phyloP scores from a whole-genome alignment of 371 early-diverging fungal genomes.

The Hamiltosporidium tvaerminnensis region DNA sequence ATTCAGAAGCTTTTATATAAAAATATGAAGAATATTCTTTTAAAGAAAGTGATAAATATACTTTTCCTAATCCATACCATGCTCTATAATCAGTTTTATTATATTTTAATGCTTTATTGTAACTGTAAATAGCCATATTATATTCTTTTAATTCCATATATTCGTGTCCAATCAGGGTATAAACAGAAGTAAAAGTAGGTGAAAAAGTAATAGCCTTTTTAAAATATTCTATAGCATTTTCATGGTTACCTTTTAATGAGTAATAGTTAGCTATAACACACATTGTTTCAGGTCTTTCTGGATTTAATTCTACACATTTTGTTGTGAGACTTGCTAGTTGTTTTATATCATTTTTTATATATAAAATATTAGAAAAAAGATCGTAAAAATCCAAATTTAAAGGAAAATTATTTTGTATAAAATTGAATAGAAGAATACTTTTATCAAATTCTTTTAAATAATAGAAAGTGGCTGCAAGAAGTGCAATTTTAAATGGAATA shows the following conservation, averaged over 20 bases:
- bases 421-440: no score
- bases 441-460: no score
- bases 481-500: no score
- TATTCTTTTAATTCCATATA: conserved; percentile 72
- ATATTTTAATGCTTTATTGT: conserved; percentile 63
- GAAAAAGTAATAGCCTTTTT: conserved; percentile 64
- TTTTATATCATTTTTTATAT: not conserved
- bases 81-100: conserved; percentile 69
- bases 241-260: conserved; percentile 60
- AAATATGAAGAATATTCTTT: conserved; percentile 66
- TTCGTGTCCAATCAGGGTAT: conserved; percentile 82
- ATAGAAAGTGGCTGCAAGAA: no score
- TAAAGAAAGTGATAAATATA: conserved; percentile 66
- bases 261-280: conserved; percentile 64
- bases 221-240: conserved; percentile 69
- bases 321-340: not conserved
- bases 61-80: conserved; percentile 75
- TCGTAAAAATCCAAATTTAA: no score
- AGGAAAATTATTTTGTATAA: no score
- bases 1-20: conserved; percentile 61
- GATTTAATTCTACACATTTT: not conserved
- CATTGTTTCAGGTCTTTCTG: not conserved
- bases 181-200: conserved; percentile 61
- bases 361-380: no score
- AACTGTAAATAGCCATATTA: conserved; percentile 69